phyloP scores from a whole-genome alignment of 306 rosid species.

The Citrullus mucosospermus region DNA sequence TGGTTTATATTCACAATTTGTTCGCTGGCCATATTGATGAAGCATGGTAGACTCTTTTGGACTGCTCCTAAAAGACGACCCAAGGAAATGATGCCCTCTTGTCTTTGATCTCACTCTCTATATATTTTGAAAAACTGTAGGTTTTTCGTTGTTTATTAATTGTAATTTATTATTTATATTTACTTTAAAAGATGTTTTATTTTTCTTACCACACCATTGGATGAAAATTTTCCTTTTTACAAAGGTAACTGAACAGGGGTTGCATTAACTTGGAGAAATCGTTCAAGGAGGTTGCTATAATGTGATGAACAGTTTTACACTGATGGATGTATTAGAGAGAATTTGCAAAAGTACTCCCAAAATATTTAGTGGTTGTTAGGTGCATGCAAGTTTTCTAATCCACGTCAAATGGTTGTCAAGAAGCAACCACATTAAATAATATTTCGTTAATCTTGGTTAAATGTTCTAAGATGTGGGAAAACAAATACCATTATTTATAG shows the following conservation, averaged over 20 bases:
- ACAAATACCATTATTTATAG: neutral
- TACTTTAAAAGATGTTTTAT: neutral
- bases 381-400: neutral
- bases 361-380: too few relatives aligned
- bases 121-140: neutral
- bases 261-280: neutral
- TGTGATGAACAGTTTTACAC: neutral
- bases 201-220: neutral
- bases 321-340: neutral
- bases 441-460: neutral
- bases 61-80: neutral
- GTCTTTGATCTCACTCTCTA: neutral
- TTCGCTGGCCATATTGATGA: neutral
- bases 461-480: neutral
- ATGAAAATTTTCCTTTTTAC: neutral
- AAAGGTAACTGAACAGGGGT: neutral
- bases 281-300: neutral
- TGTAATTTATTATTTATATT: neutral
- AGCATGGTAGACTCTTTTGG: neutral
- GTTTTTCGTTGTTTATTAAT: neutral
- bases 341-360: too few relatives aligned
- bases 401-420: accelerated
- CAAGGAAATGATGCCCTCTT: neutral
- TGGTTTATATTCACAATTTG: neutral
- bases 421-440: too few relatives aligned